These are phyloP conservation scores for Coemansia sp. DNA, from an alignment of 192 early-diverging fungal genomes.

Conservation along the genomic window DNA sequence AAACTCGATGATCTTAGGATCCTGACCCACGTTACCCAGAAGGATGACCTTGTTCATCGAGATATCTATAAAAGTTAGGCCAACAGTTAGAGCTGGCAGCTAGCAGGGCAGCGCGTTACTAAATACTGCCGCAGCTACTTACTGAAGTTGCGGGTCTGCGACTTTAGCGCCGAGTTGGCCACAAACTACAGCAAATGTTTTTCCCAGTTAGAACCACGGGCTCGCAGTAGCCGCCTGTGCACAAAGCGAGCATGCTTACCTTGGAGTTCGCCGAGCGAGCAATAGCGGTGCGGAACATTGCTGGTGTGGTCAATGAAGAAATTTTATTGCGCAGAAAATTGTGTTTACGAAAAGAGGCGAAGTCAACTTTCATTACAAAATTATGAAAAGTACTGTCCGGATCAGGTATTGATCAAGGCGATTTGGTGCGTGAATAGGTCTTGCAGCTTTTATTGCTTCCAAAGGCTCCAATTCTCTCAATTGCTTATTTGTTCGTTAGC, in stretches of 20 bases:
- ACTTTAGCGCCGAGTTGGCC: conserved; percentile 3
- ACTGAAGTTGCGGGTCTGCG: conserved; percentile 24
- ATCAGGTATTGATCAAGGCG: no score
- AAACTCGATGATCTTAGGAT: conserved; percentile 50
- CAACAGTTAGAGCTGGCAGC: neutral
- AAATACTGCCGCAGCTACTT: neutral
- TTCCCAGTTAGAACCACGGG: neutral
- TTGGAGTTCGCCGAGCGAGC: conserved; percentile 15
- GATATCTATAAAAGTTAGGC: neutral
- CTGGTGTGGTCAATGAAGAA: neutral
- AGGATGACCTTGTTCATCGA: conserved; percentile 63
- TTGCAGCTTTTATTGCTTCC: no score
- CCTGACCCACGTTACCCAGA: conserved; percentile 60
- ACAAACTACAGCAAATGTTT: conserved; percentile 6
- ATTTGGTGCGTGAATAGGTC: no score
- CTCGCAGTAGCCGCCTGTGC: neutral
- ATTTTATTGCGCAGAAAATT: no score
- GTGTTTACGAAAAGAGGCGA: neutral
- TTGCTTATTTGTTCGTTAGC: neutral
- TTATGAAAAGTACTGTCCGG: no score
- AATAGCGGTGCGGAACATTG: conserved; percentile 32
- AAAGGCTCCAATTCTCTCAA: no score
- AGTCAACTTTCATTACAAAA: neutral
- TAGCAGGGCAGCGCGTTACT: neutral
- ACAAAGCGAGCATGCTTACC: conserved; percentile 10